Conservation (phyloP, 441 rosid genomes). For the Aleurites moluccanus region DNA sequence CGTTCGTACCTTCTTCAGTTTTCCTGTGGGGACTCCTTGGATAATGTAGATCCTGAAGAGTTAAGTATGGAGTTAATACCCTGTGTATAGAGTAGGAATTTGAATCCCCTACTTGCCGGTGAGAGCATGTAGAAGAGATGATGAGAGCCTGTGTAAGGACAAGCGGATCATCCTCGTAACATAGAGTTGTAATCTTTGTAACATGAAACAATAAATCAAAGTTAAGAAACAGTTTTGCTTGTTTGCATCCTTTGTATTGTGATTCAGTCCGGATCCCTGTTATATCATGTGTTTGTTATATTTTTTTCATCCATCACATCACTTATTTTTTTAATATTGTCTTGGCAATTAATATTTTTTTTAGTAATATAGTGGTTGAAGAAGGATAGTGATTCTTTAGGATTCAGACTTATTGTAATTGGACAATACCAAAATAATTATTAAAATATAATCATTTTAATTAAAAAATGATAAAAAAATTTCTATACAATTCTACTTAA, state of each 20-base stretch:
- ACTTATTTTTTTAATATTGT: too few species aligned
- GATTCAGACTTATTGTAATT: too few species aligned
- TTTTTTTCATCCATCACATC: too few species aligned
- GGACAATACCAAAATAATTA: too few species aligned
- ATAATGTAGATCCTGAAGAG: slow-evolving; percentile 4
- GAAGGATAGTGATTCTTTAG: too few species aligned
- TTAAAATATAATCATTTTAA: too few species aligned
- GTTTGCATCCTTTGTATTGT: not conserved
- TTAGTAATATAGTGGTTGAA: too few species aligned
- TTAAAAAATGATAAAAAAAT: too few species aligned
- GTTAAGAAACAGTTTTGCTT: not conserved
- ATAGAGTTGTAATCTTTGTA: slow-evolving; percentile 28
- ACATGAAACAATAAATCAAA: slow-evolving; percentile 20
- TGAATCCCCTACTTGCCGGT: slow-evolving; percentile 11
- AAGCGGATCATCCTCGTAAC: slow-evolving; percentile 17
- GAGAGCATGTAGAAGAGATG: slow-evolving; percentile 12
- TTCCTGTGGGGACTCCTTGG: slow-evolving; percentile 1
- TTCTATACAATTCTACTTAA: too few species aligned
- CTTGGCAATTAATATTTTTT: too few species aligned
- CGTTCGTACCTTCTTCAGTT: not conserved
- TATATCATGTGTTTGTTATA: too few species aligned
- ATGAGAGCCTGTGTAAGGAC: slow-evolving; percentile 4
- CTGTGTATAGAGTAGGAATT: slow-evolving; percentile 28
- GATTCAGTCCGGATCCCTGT: too few species aligned
- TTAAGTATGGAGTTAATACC: slow-evolving; percentile 19